phyloP scores from a whole-genome alignment of 1,284 basidiomycete species.

The Sporisorium scitamineum region DNA sequence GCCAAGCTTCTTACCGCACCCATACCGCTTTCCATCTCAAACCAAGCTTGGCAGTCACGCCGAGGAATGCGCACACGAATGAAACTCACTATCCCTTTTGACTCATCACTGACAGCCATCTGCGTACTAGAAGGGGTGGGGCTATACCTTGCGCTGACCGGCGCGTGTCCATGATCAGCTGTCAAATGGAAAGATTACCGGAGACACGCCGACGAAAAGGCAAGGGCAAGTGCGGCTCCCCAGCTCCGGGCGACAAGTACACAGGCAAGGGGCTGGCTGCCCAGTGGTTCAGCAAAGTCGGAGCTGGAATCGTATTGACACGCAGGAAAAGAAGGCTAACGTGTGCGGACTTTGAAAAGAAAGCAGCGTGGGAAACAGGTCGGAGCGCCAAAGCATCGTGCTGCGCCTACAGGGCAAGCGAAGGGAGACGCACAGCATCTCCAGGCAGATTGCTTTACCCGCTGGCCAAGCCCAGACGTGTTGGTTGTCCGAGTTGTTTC shows the following conservation, averaged over 20 bases:
- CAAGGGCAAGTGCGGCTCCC: background rate
- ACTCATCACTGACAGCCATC: no score
- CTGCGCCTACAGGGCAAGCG: background rate
- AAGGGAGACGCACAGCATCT: no score
- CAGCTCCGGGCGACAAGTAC: background rate
- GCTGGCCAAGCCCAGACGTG: no score
- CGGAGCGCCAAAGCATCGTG: conserved; percentile 1
- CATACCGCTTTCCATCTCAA: no score
- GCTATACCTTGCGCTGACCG: no score
- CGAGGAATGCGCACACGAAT: background rate
- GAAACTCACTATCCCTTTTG: no score
- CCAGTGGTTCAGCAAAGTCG: background rate
- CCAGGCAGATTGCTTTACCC: no score
- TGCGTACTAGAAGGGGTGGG: no score
- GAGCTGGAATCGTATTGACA: background rate
- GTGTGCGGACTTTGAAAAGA: conserved; percentile 12
- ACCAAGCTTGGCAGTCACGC: no score
- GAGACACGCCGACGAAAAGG: background rate
- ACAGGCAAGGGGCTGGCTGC: conserved; percentile 11
- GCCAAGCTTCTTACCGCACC: no score
- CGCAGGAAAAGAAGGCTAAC: conserved; percentile 30
- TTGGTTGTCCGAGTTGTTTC: no score
- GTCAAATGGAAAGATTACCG: background rate
- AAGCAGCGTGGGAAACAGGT: background rate
- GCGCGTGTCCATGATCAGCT: no score